Conservation (phyloP, 2,329 filamentous ascomycete species). For the Arachnomyces sp. region DNA sequence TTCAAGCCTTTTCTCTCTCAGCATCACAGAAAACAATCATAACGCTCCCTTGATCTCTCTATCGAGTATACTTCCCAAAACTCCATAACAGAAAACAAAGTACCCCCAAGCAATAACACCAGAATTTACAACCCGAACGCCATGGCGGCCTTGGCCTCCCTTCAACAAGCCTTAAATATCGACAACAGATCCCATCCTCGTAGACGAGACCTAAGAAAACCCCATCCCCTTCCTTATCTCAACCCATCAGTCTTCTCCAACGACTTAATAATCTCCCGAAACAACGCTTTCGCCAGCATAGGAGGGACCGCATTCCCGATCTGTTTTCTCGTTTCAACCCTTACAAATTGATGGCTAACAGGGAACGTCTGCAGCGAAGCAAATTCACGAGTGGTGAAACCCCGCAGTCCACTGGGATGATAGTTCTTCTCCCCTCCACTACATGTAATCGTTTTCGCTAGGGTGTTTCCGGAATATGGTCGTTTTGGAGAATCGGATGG, state of each 20-base stretch:
- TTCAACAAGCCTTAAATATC: too few species aligned
- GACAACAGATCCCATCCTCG: too few species aligned
- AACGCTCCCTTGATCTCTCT: too few species aligned
- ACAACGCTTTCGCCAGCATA: constrained; percentile 33
- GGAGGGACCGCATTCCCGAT: constrained; percentile 77
- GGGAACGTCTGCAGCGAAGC: constrained; percentile 67
- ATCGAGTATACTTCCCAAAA: too few species aligned
- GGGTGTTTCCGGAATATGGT: constrained; percentile 42
- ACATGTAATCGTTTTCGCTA: constrained; percentile 57
- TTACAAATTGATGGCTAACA: constrained; percentile 49
- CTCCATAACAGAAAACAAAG: too few species aligned
- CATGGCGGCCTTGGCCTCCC: too few species aligned
- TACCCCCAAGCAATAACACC: too few species aligned
- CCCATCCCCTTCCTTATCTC: neutral
- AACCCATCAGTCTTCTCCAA: constrained; percentile 30
- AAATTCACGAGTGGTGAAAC: constrained; percentile 60
- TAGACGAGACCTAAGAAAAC: too few species aligned
- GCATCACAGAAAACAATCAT: too few species aligned
- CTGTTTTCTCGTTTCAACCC: constrained; percentile 44
- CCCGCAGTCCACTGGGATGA: constrained; percentile 57
- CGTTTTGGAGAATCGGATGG: constrained; percentile 19
- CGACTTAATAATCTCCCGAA: constrained; percentile 28
- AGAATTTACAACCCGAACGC: too few species aligned
- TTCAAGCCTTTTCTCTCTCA: too few species aligned
- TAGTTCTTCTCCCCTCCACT: constrained; percentile 54